Base-by-base conservation (phyloP, 2,329 filamentous ascomycete genomes). In the Epichloe bromicola region DNA sequence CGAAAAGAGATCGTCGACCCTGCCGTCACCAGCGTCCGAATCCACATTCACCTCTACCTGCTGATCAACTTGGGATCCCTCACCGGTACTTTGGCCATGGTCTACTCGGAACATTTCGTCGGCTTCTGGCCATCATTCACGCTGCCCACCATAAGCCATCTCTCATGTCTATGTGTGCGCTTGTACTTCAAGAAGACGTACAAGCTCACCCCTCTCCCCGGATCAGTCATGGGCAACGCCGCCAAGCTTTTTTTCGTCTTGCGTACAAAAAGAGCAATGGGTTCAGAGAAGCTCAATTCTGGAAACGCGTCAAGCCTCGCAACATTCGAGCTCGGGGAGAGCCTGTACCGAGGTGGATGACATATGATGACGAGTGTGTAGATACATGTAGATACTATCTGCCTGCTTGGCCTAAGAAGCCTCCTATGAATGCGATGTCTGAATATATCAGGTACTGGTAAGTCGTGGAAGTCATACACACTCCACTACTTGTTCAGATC, bases 71-170 rank as follows among this genome's bases (percentile, higher is more conserved):
- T 85, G 23, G 85, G 86, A 41, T 80, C 82, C 5, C 71, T 85
- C 43, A 56, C 74, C 38, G 82, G 77, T 11, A 80, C 82, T 64
- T 72, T 85, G 52, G 71, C 70, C 60, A 86, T 85, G 80, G 80
- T 80, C 3, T 88, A 86, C 60, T 79, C 80, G 1, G 85, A 88
- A 66, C 80, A 85, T 58, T 84, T 86, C 53, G 74, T 88, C 40
- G 86, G 86, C 8, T 88, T 86, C 68, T 89, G 79, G 77, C 74
- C 87, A 17, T 75, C 83, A 0, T 89, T 73, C 65, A 67, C 82
- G 4, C 72, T 89, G 1, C 85, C 85, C 2, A 87, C 83, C 0
- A 61, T 78, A 55, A 69, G 87, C 62, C 80, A 86, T 61, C 72
- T 74, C 52, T 49, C 79, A 40, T 85, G 80, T 58, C 48, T 41